Percentiles rank a stretch among this genome's conserved stretches.
phyloP scores from a whole-genome alignment of 2,329 filamentous ascomycete species.

The Simplicillium sp. region DNA sequence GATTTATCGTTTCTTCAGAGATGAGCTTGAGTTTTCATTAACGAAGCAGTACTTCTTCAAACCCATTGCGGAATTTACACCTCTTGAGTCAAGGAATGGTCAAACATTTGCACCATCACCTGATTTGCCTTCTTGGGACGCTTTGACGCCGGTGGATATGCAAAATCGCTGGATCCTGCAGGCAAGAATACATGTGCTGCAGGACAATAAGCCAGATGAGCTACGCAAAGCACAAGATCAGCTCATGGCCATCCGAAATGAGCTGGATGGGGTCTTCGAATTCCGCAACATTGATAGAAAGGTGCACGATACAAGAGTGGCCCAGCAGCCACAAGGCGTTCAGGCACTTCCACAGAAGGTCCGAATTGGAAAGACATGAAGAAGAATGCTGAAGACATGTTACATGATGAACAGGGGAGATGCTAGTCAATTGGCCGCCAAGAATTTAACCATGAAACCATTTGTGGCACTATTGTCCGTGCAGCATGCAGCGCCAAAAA shows the following conservation, averaged over 20 bases:
- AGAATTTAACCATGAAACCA: too few relatives aligned
- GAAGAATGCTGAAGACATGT: too few relatives aligned
- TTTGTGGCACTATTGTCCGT: too few relatives aligned
- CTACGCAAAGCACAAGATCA: constrained; percentile 45
- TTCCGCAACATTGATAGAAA: constrained; percentile 42
- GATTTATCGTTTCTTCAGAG: constrained; percentile 40
- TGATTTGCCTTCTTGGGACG: constrained; percentile 35
- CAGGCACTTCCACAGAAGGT: constrained; percentile 28
- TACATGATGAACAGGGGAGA: too few relatives aligned
- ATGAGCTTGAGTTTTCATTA: constrained; percentile 45
- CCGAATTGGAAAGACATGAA: constrained; percentile 17
- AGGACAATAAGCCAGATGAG: constrained; percentile 49
- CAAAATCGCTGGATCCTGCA: constrained; percentile 45
- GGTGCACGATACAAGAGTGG: constrained; percentile 41
- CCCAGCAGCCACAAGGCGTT: constrained; percentile 25
- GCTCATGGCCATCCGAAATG: constrained; percentile 32
- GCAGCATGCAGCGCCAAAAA: too few relatives aligned
- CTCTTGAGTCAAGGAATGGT: constrained; percentile 17
- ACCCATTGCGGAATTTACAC: constrained; percentile 18
- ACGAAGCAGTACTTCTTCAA: constrained; percentile 35
- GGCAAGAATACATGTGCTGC: constrained; percentile 42
- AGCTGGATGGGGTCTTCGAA: constrained; percentile 42
- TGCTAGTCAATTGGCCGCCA: too few relatives aligned
- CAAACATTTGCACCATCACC: constrained; percentile 9
- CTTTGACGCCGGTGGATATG: constrained; percentile 37